A percentile compares a stretch with the other conserved stretches of the same genome.
These are phyloP conservation scores for Cercospora beticola DNA, from an alignment of 2,329 filamentous ascomycete genomes.

Conservation along the genomic window DNA sequence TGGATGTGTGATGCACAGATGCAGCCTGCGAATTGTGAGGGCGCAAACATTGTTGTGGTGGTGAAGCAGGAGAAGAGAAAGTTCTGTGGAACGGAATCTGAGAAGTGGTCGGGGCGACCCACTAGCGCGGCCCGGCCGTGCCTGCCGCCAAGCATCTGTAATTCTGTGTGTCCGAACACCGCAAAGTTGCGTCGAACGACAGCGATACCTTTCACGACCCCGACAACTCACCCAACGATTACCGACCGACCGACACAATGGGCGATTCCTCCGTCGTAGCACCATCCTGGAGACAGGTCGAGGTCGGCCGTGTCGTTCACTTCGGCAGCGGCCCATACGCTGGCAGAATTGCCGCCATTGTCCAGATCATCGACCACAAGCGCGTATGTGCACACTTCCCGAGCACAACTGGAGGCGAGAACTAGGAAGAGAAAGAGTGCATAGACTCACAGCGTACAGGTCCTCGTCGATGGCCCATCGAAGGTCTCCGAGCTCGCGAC, in stretches of 20 bases:
- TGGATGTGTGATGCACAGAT: background rate
- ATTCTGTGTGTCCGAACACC: constrained; percentile 12
- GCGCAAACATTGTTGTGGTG: constrained; percentile 16
- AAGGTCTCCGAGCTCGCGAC: constrained; percentile 75
- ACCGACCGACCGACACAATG: constrained; percentile 31
- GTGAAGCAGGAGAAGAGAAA: constrained; percentile 10
- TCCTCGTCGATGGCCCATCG: constrained; percentile 92
- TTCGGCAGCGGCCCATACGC: constrained; percentile 78
- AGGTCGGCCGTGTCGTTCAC: constrained; percentile 96
- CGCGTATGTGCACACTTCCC: constrained; percentile 69
- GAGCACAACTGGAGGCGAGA: constrained; percentile 12
- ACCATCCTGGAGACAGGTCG: constrained; percentile 83
- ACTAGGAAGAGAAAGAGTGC: constrained; percentile 17
- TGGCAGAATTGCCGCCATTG: constrained; percentile 87
- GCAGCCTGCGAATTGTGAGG: background rate
- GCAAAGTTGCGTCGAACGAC: constrained; percentile 6
- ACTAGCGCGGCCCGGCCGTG: background rate
- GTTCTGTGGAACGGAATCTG: constrained; percentile 1
- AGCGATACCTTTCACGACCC: constrained; percentile 17
- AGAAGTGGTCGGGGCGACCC: background rate
- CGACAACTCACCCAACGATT: constrained; percentile 18
- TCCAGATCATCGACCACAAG: constrained; percentile 99
- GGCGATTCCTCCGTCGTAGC: constrained; percentile 41
- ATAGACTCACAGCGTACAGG: constrained; percentile 55
- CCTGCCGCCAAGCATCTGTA: constrained; percentile 1